These are phyloP conservation scores for Kluyveromyces nonfermentans DNA, from an alignment of 805 yeast genomes.

Conservation along the genomic window DNA sequence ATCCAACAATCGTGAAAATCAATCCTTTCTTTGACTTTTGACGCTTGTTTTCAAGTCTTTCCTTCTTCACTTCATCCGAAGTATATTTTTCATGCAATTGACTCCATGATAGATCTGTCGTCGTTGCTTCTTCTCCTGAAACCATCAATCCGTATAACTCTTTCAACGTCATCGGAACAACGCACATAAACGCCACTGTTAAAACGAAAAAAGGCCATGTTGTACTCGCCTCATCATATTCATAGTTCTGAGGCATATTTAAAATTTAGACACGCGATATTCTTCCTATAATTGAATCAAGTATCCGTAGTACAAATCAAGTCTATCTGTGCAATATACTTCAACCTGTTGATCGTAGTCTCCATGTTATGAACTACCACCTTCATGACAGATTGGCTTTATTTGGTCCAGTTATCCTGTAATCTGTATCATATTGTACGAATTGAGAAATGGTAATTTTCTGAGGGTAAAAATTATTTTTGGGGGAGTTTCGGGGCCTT, in stretches of 20 bases:
- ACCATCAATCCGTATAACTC: slow-evolving; percentile 23
- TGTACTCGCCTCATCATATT: slow-evolving; percentile 79
- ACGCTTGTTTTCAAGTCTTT: slow-evolving; percentile 15
- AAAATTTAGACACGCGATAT: background rate
- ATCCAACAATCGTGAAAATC: slow-evolving; percentile 39
- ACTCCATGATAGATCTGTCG: slow-evolving; percentile 6
- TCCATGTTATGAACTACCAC: too few relatives aligned
- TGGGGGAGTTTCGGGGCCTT: background rate
- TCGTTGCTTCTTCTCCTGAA: slow-evolving; percentile 1
- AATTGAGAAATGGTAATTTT: too few relatives aligned
- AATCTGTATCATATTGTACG: too few relatives aligned
- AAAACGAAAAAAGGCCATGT: slow-evolving; percentile 89
- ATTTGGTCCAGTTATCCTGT: background rate
- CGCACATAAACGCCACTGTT: slow-evolving; percentile 57
- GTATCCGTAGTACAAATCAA: too few relatives aligned
- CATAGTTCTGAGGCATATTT: slow-evolving; percentile 28
- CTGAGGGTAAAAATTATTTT: too few relatives aligned
- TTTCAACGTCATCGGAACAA: slow-evolving; percentile 52
- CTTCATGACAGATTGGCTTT: background rate
- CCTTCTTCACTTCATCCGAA: slow-evolving; percentile 13
- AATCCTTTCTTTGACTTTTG: slow-evolving; percentile 15
- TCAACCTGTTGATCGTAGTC: too few relatives aligned
- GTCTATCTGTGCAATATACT: too few relatives aligned
- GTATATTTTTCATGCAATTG: slow-evolving; percentile 16
- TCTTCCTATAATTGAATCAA: background rate